phyloP scores from a whole-genome alignment of 2,329 filamentous ascomycete genomes.

The Westerdykella aurantiaca region DNA sequence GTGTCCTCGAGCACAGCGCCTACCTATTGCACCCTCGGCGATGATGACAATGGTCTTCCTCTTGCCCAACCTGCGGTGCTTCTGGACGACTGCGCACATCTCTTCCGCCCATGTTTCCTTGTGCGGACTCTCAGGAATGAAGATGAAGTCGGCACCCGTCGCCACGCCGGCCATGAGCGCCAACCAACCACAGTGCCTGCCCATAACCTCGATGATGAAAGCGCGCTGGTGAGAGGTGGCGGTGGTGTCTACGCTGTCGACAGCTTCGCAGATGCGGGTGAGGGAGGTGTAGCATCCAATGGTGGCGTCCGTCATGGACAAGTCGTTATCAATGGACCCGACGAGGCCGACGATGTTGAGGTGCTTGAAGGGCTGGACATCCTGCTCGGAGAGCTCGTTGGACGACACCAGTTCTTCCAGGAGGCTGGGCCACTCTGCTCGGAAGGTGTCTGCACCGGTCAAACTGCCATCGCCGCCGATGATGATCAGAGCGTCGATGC shows the following conservation, averaged over 20 bases:
- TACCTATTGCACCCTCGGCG: slow-evolving; percentile 71
- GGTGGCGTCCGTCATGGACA: slow-evolving; percentile 93
- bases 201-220: slow-evolving; percentile 96
- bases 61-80: slow-evolving; percentile 87
- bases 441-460: slow-evolving; percentile 91
- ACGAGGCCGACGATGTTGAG: slow-evolving; percentile 96
- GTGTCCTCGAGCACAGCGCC: too few relatives aligned
- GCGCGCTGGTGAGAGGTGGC: slow-evolving; percentile 90
- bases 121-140: slow-evolving; percentile 91
- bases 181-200: slow-evolving; percentile 94
- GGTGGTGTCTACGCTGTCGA: slow-evolving; percentile 95
- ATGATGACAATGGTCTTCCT: slow-evolving; percentile 97
- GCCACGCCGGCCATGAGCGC: slow-evolving; percentile 94
- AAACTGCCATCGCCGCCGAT: slow-evolving; percentile 95
- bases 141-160: slow-evolving; percentile 92
- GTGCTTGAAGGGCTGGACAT: slow-evolving; percentile 71
- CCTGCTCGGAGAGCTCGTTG: slow-evolving; percentile 63
- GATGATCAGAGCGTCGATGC: slow-evolving; percentile 93
- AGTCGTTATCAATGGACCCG: slow-evolving; percentile 96
- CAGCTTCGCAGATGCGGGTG: slow-evolving; percentile 86
- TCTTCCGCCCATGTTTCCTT: slow-evolving; percentile 81
- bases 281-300: slow-evolving; percentile 96
- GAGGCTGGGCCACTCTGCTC: slow-evolving; percentile 84
- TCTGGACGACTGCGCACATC: slow-evolving; percentile 27
- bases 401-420: slow-evolving; percentile 75